A percentile compares a stretch with the other conserved stretches of the same genome.
Evolutionary conservation across 108 stramenopile species (phyloP).

Genomic region (Cyclotella kingstonii): DNA sequence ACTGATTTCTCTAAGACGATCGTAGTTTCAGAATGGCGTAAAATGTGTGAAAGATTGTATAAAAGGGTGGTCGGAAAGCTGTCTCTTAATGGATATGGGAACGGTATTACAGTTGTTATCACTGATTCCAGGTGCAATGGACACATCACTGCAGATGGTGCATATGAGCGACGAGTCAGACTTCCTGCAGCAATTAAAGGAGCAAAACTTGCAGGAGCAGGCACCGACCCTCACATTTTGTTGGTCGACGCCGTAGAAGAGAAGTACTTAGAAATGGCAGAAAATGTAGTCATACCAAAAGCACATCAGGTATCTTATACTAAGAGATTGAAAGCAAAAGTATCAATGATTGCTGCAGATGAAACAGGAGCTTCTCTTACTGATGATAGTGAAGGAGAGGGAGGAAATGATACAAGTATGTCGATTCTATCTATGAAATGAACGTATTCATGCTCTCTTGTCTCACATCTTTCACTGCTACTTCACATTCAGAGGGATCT

Average conservation of each 20-base stretch:
- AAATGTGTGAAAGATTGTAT: conserved; percentile 75
- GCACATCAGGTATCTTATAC: conserved; percentile 73
- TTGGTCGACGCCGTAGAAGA: conserved; percentile 62
- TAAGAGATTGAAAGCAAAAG: conserved; percentile 64
- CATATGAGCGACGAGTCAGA: conserved; percentile 79
- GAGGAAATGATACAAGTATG: conserved; percentile 86
- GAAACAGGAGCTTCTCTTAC: conserved; percentile 69
- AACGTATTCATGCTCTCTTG: neutral
- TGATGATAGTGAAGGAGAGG: conserved; percentile 81
- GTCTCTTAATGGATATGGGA: conserved; percentile 47
- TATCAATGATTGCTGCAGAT: conserved; percentile 46
- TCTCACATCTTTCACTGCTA: conserved; percentile 4
- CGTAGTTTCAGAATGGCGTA: conserved; percentile 66
- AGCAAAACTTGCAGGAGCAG: conserved; percentile 70
- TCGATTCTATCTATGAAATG: conserved; percentile 7
- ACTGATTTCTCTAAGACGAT: conserved; percentile 11
- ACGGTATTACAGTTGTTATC: conserved; percentile 59
- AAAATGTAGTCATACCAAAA: conserved; percentile 62
- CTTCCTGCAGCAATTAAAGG: conserved; percentile 85
- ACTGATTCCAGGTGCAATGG: conserved; percentile 78
- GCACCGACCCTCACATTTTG: conserved; percentile 33
- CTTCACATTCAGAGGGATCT: conserved; percentile 65
- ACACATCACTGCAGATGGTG: conserved; percentile 72
- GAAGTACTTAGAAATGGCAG: conserved; percentile 59
- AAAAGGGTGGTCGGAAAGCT: conserved; percentile 50